phyloP scores from a whole-genome alignment of 805 yeast species.

The Hemisphaericaspora nanyangensis region DNA sequence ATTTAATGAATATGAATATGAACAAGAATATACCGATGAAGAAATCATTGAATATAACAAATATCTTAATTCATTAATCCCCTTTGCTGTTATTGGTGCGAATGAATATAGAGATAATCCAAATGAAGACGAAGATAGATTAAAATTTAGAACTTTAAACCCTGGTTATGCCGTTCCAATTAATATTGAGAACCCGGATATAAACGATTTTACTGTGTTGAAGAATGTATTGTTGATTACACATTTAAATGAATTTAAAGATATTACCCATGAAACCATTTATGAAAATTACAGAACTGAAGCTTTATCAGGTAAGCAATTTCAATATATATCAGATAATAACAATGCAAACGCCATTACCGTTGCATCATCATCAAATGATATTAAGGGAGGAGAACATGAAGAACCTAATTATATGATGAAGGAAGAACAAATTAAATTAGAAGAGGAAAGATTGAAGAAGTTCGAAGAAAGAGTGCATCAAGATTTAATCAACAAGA shows the following conservation, averaged over 20 bases:
- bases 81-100: slow-evolving; percentile 69
- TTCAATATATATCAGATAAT: slow-evolving; percentile 25
- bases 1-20: slow-evolving; percentile 60
- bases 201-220: slow-evolving; percentile 75
- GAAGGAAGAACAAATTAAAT: slow-evolving; percentile 84
- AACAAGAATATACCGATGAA: slow-evolving; percentile 49
- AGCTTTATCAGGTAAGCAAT: slow-evolving; percentile 64
- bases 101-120: slow-evolving; percentile 50
- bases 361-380: background rate
- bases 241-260: slow-evolving; percentile 85
- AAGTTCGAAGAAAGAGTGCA: slow-evolving; percentile 88
- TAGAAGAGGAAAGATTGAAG: slow-evolving; percentile 83
- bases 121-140: slow-evolving; percentile 31
- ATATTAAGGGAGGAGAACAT: slow-evolving; percentile 3
- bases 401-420: slow-evolving; percentile 33
- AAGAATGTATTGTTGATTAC: slow-evolving; percentile 78
- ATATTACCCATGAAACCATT: slow-evolving; percentile 78
- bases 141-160: slow-evolving; percentile 51
- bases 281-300: slow-evolving; percentile 90
- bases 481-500: slow-evolving; percentile 74
- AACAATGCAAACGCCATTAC: background rate
- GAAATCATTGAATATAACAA: slow-evolving; percentile 65
- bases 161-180: slow-evolving; percentile 49
- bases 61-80: slow-evolving; percentile 58
- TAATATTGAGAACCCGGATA: slow-evolving; percentile 66